Evolutionary conservation across 2,329 filamentous ascomycete species (phyloP), one percentile per base, ranked within the genome.

Genomic region (Fusarium udum): DNA sequence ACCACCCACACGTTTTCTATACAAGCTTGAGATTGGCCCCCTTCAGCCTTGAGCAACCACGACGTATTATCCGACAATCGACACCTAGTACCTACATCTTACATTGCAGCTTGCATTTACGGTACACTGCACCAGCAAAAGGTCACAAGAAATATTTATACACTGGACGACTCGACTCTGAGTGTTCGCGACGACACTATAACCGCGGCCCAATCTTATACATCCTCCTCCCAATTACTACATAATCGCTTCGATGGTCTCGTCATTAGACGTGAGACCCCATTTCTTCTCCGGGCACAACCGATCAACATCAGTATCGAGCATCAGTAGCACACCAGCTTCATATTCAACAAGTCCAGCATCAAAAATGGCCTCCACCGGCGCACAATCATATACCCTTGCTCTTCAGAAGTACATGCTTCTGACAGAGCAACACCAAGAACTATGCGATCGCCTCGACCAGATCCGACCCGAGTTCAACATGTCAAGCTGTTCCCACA

Each of bases 391-490:
- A 76, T 85, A 84, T 72, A 83, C 83, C 72, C 83, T 88, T 43
- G 84, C 85, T 60, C 80, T 90, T 77, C 86, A 88, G 76, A 85
- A 88, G 73, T 90, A 89, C 68, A 82, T 89, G 61, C 78, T 87
- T 28, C 81, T 90, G 13, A 85, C 88, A 63, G 85, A 86, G 70
- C 86, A 89, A 76, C 87, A 89, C 77, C 85, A 89, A 67, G 84
- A 86, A 66, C 83, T 90, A 22, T 83, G 83, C 69, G 83, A 82
- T 73, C 85, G 87, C 69, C 85, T 90, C 67, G 83, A 88, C 72
- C 84, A 85, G 67, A 85, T 89, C 59, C 85, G 84, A 46, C 84
- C 82, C 24, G 84, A 82, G 53, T 82, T 80, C 32, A 72, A 66
- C 24, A 77, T 74, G 18, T 69, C 77, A 12, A 77, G 73, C n/a